Base-by-base conservation (phyloP, 805 yeast species). In the Metschnikowia anglica region DNA sequence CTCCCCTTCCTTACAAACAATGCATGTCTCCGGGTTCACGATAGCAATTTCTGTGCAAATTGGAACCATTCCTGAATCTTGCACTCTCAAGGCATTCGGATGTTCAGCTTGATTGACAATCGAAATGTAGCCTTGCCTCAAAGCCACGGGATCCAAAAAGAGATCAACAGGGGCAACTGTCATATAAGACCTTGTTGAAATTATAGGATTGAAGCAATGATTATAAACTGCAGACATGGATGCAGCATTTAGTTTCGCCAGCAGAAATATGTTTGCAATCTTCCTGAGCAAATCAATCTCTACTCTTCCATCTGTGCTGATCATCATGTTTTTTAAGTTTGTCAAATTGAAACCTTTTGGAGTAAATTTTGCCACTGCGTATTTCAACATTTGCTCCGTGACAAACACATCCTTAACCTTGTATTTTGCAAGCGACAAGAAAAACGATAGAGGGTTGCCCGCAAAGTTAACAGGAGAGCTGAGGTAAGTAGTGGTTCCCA, bases 11-110 rank as follows among this genome's bases (percentile, higher is more conserved):
- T 77, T 79, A 59, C 99, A 91, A 10, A 89, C 68, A 41, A 72
- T 68, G 34, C 76, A 63, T 0, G 97, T 91, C 59, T 93, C 97
- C 1, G 99, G 99, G 52, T 93, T 93, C 3, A 93, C 97, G 46
- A 93, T 85, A 1, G 95, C 93, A 25, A 93, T 79, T 57, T 90
- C 96, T 0, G 98, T 88, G 59, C 95, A 87, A 7, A 89, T 90
- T 0, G 97, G 95, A 0, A 90, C 97, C 74, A 91, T 85, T 10
- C 99, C 99, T 0, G 96, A 87, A 57, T 93, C 99, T 58, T 89
- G 96, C 7, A 93, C 66, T 43, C 82, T 83, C 39, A 93, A 66
- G 0, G 89, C 88, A 51, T 76, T 74, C 3, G 86, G 82, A 19
- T 73, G 73, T 48, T 80, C 85, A 3, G 77, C 77, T 9, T 88